A percentile compares a stretch with the other conserved stretches of the same genome.
Conservation (phyloP, 2,329 filamentous ascomycete species). For the Phyllosticta citrichinensis region DNA sequence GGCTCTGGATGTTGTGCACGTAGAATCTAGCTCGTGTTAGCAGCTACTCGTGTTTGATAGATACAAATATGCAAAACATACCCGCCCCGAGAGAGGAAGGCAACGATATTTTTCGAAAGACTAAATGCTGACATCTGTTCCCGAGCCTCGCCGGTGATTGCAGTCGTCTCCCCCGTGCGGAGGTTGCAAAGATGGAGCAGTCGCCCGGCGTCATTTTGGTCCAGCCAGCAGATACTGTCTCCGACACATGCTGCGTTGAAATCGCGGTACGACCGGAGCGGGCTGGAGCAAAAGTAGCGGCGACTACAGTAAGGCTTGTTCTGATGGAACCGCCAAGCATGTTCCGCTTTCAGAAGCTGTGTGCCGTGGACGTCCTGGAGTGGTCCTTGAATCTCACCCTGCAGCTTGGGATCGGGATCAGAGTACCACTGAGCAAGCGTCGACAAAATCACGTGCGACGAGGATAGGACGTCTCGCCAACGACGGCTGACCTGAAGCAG, state of each 20-base stretch:
- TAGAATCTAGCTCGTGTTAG: neutral
- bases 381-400: conserved; percentile 9
- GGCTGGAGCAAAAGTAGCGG: neutral
- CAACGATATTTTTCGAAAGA: conserved; percentile 20
- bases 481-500: conserved; percentile 21
- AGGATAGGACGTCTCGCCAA: conserved; percentile 23
- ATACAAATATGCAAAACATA: neutral
- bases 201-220: neutral
- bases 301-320: conserved; percentile 7
- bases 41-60: neutral
- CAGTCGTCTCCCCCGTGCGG: neutral
- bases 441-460: conserved; percentile 16
- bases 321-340: conserved; percentile 19
- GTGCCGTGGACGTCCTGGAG: neutral
- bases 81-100: conserved; percentile 12
- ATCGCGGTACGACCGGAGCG: neutral
- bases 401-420: conserved; percentile 10
- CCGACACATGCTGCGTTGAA: neutral
- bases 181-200: neutral
- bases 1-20: neutral
- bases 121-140: conserved; percentile 14
- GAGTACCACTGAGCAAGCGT: conserved; percentile 18
- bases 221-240: neutral
- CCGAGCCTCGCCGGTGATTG: conserved; percentile 15
- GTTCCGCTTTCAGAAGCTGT: conserved; percentile 14